phyloP scores from a whole-genome alignment of 805 yeast genomes.

The Schizosaccharomyces cryophilus region DNA sequence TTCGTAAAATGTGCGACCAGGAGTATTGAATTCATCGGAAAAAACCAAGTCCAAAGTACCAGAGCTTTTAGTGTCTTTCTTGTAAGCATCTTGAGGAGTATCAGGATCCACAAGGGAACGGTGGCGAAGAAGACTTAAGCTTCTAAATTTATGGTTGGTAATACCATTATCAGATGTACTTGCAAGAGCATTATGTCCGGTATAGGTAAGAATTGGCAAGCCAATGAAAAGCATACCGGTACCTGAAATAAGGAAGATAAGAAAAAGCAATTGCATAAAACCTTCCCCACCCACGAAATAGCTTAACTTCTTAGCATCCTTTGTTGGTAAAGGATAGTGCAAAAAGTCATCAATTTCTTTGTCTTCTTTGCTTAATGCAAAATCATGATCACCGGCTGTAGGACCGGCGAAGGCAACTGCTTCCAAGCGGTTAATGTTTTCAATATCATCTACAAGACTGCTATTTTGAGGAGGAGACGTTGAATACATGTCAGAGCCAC shows the following conservation, averaged over 20 bases:
- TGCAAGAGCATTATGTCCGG: constrained; percentile 22
- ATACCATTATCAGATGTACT: neutral
- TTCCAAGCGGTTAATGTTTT: neutral
- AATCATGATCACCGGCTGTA: neutral
- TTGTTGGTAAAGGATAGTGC: constrained; percentile 89
- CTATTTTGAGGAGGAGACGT: neutral
- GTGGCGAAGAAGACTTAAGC: constrained; percentile 29
- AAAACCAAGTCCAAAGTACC: constrained; percentile 67
- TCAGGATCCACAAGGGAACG: constrained; percentile 41
- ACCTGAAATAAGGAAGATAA: constrained; percentile 20
- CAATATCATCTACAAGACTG: neutral
- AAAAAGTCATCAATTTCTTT: constrained; percentile 85
- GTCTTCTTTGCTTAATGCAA: constrained; percentile 22
- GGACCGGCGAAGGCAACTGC: neutral
- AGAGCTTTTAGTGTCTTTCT: constrained; percentile 20
- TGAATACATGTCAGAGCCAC: neutral
- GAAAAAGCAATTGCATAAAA: neutral
- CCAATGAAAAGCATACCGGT: constrained; percentile 44
- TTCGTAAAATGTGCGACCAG: constrained; percentile 70
- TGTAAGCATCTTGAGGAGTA: constrained; percentile 35
- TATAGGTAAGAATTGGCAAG: constrained; percentile 60
- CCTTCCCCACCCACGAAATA: constrained; percentile 13
- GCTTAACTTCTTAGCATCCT: constrained; percentile 35
- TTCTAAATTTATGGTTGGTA: constrained; percentile 32
- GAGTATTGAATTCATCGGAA: constrained; percentile 74